Conservation (phyloP, 2,329 filamentous ascomycete species). For the Paramyrothecium sp. region DNA sequence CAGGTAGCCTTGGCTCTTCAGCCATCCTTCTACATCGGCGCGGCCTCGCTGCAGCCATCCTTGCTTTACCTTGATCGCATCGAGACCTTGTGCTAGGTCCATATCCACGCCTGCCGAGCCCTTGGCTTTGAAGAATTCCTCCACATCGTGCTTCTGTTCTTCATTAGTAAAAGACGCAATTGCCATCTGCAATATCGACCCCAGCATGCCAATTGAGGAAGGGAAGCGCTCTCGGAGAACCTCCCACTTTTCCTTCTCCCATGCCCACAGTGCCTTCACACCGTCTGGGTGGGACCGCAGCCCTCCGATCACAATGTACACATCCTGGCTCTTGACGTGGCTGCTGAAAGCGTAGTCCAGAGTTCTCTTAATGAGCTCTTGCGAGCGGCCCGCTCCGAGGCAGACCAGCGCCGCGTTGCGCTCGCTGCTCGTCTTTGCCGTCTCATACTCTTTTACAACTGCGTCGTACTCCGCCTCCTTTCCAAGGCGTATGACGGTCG, state of each 20-base stretch:
- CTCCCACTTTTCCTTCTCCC: slow-evolving; percentile 90
- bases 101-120: slow-evolving; percentile 85
- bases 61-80: slow-evolving; percentile 77
- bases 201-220: slow-evolving; percentile 69
- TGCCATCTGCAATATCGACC: slow-evolving; percentile 78
- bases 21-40: neutral
- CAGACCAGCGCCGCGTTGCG: slow-evolving; percentile 86
- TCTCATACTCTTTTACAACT: slow-evolving; percentile 24
- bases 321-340: slow-evolving; percentile 90
- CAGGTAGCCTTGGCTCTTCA: neutral
- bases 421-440: slow-evolving; percentile 72
- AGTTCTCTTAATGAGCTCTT: slow-evolving; percentile 78
- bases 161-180: slow-evolving; percentile 77
- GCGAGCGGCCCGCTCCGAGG: slow-evolving; percentile 75
- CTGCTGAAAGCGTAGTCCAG: slow-evolving; percentile 72
- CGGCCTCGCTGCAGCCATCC: slow-evolving; percentile 40
- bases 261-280: slow-evolving; percentile 76
- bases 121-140: slow-evolving; percentile 78
- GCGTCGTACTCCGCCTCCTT: slow-evolving; percentile 54
- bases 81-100: slow-evolving; percentile 83
- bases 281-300: slow-evolving; percentile 76
- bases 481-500: slow-evolving; percentile 79
- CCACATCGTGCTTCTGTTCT: slow-evolving; percentile 72
- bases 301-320: slow-evolving; percentile 83
- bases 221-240: slow-evolving; percentile 76